Conservation (phyloP, 140 eudicot genomes). For the Cichorium intybus region DNA sequence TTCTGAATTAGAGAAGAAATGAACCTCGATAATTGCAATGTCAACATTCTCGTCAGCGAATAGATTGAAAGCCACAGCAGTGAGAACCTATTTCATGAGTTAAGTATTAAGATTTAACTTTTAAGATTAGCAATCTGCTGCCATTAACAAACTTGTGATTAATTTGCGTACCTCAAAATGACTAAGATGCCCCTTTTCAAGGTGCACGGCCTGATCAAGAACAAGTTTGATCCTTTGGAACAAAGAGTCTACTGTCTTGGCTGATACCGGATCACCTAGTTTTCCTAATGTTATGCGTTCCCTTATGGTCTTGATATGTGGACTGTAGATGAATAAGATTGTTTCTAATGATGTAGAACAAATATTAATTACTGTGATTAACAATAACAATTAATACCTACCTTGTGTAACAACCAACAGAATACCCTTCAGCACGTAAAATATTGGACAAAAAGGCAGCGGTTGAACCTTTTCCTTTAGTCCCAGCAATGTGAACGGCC, state of each 20-base stretch:
- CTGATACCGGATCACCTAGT: slow-evolving; percentile 67
- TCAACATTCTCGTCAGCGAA: slow-evolving; percentile 81
- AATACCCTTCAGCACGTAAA: slow-evolving; percentile 81
- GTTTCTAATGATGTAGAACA: not conserved
- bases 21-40: slow-evolving; percentile 86
- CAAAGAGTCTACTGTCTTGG: slow-evolving; percentile 44
- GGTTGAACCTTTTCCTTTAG: slow-evolving; percentile 98
- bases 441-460: slow-evolving; percentile 87
- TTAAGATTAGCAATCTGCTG: not conserved
- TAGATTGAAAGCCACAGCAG: slow-evolving; percentile 80
- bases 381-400: slow-evolving; percentile 41
- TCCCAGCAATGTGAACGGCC: slow-evolving; percentile 92
- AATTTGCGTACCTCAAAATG: slow-evolving; percentile 79
- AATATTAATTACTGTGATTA: slow-evolving; percentile 2
- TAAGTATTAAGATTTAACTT: too few species aligned
- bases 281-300: slow-evolving; percentile 85
- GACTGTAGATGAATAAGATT: slow-evolving; percentile 52
- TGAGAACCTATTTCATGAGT: slow-evolving; percentile 55
- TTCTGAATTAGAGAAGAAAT: not conserved
- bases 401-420: slow-evolving; percentile 97
- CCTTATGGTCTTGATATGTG: slow-evolving; percentile 82
- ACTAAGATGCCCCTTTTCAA: slow-evolving; percentile 60
- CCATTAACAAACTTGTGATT: not conserved
- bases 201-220: slow-evolving; percentile 60
- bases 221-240: slow-evolving; percentile 53